These are phyloP conservation scores for Scutellaria galericulata DNA, from an alignment of 257 asterid genomes.

Conservation along the genomic window DNA sequence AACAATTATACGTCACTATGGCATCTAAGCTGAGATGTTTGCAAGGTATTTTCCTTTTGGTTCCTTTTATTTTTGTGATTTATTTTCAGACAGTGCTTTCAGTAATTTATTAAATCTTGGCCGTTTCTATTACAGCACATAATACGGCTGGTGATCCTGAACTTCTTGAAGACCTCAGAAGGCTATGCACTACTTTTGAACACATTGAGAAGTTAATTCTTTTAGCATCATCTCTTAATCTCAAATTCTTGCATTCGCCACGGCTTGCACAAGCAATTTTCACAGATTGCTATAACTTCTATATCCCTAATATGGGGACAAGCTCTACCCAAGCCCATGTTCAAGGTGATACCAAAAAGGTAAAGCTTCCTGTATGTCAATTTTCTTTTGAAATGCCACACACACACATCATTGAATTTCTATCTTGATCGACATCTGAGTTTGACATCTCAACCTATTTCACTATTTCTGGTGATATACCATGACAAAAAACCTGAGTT, in stretches of 20 bases:
- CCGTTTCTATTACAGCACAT: conserved; percentile 54
- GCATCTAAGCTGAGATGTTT: conserved; percentile 65
- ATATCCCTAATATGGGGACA: conserved; percentile 75
- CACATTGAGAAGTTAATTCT: conserved; percentile 75
- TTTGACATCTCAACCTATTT: not conserved
- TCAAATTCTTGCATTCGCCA: conserved; percentile 74
- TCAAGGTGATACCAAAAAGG: conserved; percentile 51
- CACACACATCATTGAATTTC: not conserved
- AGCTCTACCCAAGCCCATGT: conserved; percentile 40
- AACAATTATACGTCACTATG: conserved; percentile 72
- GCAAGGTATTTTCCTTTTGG: conserved; percentile 50
- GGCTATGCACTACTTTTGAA: conserved; percentile 67
- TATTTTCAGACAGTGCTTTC: not conserved
- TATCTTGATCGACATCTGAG: not conserved
- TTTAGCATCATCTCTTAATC: conserved; percentile 80
- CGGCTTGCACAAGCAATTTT: conserved; percentile 72
- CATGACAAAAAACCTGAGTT: no score
- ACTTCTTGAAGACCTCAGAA: conserved; percentile 62
- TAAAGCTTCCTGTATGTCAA: conserved; percentile 33
- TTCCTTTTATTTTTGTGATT: conserved; percentile 8
- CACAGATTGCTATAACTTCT: conserved; percentile 61
- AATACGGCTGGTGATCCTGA: conserved; percentile 51
- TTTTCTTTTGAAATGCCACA: not conserved
- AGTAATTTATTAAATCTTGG: conserved; percentile 10
- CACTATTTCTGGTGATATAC: no score